Evolutionary conservation across 2,329 filamentous ascomycete genomes (phyloP), one percentile per base, ranked within the genome.

Genomic region (Plectosphaerella plurivora): DNA sequence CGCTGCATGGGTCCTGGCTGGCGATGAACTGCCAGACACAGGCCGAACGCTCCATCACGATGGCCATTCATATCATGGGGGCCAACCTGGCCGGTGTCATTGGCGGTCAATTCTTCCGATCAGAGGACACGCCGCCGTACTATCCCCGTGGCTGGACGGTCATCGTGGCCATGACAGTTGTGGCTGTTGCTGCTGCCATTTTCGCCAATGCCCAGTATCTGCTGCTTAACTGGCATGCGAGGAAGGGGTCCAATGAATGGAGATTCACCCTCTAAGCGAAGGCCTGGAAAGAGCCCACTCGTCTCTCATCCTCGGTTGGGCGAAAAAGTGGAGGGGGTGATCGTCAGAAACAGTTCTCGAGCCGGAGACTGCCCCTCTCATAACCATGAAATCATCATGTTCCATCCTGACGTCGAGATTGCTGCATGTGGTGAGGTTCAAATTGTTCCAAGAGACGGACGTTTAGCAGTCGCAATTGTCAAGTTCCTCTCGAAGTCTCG

Each of bases 21-120:
- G 57, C 64, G 2, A 57, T 65, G 8, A 66, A 67, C 41, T 53
- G 59, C 20, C 57, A 56, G 6, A 60, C 56, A 5, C 59, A 63
- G 1, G 64, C 61, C 15, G 65, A 66, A 18, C 53, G 65, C 7
- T 66, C 62, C 4, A 60, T 67, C 39, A 65, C 61, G 14, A 64
- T 68, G 62, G 63, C 64, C 36, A 60, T 67, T 12, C 56, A 66
- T 28, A 65, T 68, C 49, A 66, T 68, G 64, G 59, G 62, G 2
- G 63, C 62, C 20, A 68, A 68, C 47, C 59, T 60, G 15, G 59
- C 63, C 9, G 63, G 62, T 2, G 61, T 66, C 12, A 56, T 64
- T n/a, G 65, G 64, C 12, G 60, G 60, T 14, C 62, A 66, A 47
- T 44, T 68, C 12, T 67, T 67, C 51, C 61, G 63, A 45, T 51